Conservation (phyloP, 2,329 filamentous ascomycete species). For the Aspergillus bombycis region DNA sequence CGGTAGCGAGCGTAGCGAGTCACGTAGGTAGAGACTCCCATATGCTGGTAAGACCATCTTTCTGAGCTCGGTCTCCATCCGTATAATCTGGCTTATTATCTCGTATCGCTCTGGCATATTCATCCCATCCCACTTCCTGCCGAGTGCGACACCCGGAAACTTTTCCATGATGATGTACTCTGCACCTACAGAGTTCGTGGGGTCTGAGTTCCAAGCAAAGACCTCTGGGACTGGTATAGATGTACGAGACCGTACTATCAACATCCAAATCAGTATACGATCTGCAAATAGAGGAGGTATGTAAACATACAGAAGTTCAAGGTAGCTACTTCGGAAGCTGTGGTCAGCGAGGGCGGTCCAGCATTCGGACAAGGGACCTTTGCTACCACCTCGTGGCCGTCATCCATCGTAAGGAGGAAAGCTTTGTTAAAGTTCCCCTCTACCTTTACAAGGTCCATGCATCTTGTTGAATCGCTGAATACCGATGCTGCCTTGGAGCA, state of each 20-base stretch:
- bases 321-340: slow-evolving; percentile 43
- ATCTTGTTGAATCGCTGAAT: slow-evolving; percentile 26
- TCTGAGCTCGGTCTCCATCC: background rate
- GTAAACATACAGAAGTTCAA: slow-evolving; percentile 29
- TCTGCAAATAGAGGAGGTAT: too few relatives aligned
- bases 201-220: slow-evolving; percentile 34
- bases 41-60: background rate
- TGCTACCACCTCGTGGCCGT: slow-evolving; percentile 27
- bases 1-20: background rate
- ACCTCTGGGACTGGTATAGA: slow-evolving; percentile 39
- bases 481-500: slow-evolving; percentile 23
- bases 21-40: background rate
- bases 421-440: slow-evolving; percentile 28
- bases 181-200: slow-evolving; percentile 38
- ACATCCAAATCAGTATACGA: too few relatives aligned
- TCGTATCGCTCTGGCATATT: slow-evolving; percentile 1
- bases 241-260: background rate
- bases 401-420: slow-evolving; percentile 26
- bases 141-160: slow-evolving; percentile 35
- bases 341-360: slow-evolving; percentile 26
- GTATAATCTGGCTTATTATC: background rate
- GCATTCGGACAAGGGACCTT: slow-evolving; percentile 31
- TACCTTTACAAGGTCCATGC: slow-evolving; percentile 25
- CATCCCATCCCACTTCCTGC: slow-evolving; percentile 35
- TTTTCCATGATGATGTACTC: slow-evolving; percentile 49